These are phyloP conservation scores for Talaromyces proteolyticus DNA, from an alignment of 495 filamentous ascomycete genomes.

Conservation along the genomic window DNA sequence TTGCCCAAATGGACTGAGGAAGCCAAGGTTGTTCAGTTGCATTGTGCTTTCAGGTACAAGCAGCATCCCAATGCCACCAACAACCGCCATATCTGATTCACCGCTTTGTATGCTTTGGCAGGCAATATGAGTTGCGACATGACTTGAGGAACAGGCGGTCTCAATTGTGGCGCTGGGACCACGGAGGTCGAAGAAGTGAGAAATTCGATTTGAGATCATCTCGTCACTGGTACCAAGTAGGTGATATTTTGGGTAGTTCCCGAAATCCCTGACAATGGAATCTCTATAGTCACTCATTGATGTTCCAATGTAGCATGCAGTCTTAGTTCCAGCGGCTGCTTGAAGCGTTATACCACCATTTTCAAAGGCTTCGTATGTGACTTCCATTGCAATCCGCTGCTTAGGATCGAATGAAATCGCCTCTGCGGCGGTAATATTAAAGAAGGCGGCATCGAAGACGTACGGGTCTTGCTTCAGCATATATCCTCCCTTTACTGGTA, in stretches of 20 bases:
- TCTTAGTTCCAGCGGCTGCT: conserved; percentile 15
- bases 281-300: conserved; percentile 25
- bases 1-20: too few species aligned
- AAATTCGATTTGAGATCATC: conserved; percentile 45
- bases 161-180: conserved; percentile 49
- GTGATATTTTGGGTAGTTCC: conserved; percentile 23
- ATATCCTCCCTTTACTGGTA: conserved; percentile 8
- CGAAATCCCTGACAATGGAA: conserved; percentile 20
- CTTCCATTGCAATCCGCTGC: conserved; percentile 48
- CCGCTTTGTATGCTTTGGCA: conserved; percentile 36
- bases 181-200: conserved; percentile 45
- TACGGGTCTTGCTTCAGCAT: conserved; percentile 28
- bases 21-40: too few species aligned
- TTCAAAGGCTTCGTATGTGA: conserved; percentile 52
- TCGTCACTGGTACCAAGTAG: conserved; percentile 34
- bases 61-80: conserved; percentile 37
- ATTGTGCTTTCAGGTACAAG: too few species aligned
- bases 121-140: conserved; percentile 43
- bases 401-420: conserved; percentile 49
- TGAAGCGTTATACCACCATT: conserved; percentile 33
- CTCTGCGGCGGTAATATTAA: conserved; percentile 39
- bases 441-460: conserved; percentile 41
- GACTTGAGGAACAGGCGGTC: conserved; percentile 47
- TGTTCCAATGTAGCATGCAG: conserved; percentile 13
- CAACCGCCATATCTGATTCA: conserved; percentile 40